Conservation (phyloP, 2,329 filamentous ascomycete species). For the Trichoderma sp. region DNA sequence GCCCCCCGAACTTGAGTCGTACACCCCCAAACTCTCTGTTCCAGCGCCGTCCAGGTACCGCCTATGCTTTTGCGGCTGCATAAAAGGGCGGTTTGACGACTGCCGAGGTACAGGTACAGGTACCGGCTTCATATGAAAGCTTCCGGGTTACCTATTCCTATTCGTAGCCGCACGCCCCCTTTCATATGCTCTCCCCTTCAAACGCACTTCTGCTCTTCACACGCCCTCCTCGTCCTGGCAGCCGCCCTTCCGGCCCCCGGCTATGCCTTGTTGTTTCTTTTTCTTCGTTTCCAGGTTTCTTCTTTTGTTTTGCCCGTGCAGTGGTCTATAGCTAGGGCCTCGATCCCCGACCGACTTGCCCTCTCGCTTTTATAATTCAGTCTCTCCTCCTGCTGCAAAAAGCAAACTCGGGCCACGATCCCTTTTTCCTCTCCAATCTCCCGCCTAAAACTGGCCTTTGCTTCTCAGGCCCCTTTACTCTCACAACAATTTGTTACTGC, state of each 20-base stretch:
- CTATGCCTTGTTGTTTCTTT: background rate
- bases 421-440: conserved; percentile 3
- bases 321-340: background rate
- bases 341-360: conserved; percentile 8
- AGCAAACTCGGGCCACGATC: background rate
- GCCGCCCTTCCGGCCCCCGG: conserved; percentile 15
- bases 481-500: background rate
- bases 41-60: background rate
- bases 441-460: background rate
- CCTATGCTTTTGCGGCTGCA: background rate
- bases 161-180: background rate
- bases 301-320: background rate
- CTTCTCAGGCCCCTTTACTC: background rate
- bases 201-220: background rate
- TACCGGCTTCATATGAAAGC: background rate
- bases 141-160: background rate
- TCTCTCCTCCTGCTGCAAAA: background rate
- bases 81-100: background rate
- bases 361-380: conserved; percentile 18
- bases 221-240: conserved; percentile 20
- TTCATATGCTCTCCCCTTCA: background rate
- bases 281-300: background rate
- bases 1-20: background rate
- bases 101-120: background rate
- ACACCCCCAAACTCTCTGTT: background rate